These are phyloP conservation scores for Vigna angularis DNA, from an alignment of 306 rosid genomes.

Conservation along the genomic window DNA sequence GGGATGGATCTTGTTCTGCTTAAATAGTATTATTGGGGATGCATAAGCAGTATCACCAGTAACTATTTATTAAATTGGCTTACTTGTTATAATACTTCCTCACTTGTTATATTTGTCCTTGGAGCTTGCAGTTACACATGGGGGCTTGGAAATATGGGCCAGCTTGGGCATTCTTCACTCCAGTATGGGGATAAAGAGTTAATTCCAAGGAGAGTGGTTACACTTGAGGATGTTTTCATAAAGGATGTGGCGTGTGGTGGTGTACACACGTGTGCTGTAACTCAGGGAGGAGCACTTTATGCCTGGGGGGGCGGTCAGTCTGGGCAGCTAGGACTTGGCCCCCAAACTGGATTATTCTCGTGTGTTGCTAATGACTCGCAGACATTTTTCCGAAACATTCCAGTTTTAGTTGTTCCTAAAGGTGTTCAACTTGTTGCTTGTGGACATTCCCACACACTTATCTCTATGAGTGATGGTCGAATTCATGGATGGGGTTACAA, in stretches of 20 bases:
- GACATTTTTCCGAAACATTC: constrained; percentile 73
- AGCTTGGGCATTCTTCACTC: constrained; percentile 96
- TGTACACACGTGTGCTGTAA: constrained; percentile 84
- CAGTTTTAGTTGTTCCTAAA: constrained; percentile 80
- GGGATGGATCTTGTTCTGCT: constrained; percentile 14
- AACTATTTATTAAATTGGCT: not conserved
- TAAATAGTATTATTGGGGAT: constrained; percentile 12
- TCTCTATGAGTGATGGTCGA: constrained; percentile 76
- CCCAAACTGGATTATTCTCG: constrained; percentile 81
- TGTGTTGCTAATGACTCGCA: constrained; percentile 65
- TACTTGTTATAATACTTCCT: constrained; percentile 15
- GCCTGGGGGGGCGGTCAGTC: constrained; percentile 96
- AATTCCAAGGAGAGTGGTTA: constrained; percentile 88
- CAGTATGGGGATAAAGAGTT: constrained; percentile 86
- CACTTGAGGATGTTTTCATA: constrained; percentile 71
- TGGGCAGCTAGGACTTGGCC: constrained; percentile 96
- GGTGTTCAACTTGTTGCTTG: constrained; percentile 84
- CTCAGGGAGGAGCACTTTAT: constrained; percentile 83
- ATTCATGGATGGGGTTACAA: constrained; percentile 99
- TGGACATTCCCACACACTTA: constrained; percentile 90
- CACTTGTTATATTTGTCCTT: constrained; percentile 43
- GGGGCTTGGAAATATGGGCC: constrained; percentile 97
- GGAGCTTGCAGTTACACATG: constrained; percentile 78
- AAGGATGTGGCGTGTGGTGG: constrained; percentile 87
- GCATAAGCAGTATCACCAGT: not conserved